Conservation (phyloP, 2,329 filamentous ascomycete species). For the Cladophialophora exuberans region DNA sequence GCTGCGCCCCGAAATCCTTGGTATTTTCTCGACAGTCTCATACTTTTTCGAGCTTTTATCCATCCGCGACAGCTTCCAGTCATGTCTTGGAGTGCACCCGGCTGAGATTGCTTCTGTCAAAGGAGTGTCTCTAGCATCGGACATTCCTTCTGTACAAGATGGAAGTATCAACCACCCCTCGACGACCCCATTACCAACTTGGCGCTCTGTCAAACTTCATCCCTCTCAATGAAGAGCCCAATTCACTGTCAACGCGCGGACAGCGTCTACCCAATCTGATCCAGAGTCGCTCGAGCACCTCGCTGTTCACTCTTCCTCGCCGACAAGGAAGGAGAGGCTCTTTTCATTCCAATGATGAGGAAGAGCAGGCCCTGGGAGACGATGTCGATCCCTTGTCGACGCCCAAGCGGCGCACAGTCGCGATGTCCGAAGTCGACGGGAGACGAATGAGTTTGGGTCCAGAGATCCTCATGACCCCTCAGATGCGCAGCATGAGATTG, state of each 20-base stretch:
- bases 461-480: conserved; percentile 35
- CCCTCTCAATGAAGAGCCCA: conserved; percentile 39
- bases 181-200: conserved; percentile 28
- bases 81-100: not conserved
- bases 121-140: not conserved
- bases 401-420: conserved; percentile 28
- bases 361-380: conserved; percentile 21
- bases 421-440: conserved; percentile 24
- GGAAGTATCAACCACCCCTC: conserved; percentile 18
- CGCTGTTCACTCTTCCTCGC: conserved; percentile 27
- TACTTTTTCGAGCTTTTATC: too few relatives aligned
- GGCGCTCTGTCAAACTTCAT: conserved; percentile 33
- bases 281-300: conserved; percentile 30
- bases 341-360: conserved; percentile 28
- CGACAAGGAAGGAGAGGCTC: conserved; percentile 20
- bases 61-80: not conserved
- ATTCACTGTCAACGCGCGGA: conserved; percentile 44
- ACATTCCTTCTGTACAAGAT: not conserved
- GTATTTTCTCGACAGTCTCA: not conserved
- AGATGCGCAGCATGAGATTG: conserved; percentile 68
- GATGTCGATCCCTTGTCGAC: conserved; percentile 6
- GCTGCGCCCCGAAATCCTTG: not conserved
- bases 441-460: conserved; percentile 30
- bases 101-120: not conserved
- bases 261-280: conserved; percentile 42